Evolutionary conservation across 2,329 filamentous ascomycete species (phyloP).

Genomic region (Colletotrichum sp.): DNA sequence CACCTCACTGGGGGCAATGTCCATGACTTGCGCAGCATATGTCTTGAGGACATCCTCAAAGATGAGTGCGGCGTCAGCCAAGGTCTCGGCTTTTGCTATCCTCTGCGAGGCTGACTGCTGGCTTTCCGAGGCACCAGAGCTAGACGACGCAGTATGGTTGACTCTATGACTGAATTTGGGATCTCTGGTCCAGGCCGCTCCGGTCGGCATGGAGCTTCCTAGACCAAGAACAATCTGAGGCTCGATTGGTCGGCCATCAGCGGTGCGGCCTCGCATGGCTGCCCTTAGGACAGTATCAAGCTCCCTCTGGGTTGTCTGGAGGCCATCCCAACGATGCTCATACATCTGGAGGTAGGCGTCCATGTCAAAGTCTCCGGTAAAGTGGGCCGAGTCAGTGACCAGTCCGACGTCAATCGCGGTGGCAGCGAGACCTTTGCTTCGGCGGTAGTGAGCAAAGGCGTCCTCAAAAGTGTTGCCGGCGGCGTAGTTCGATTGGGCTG

Average conservation of each 20-base stretch:
- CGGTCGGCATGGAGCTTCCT: neutral
- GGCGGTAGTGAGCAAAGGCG: conserved; percentile 27
- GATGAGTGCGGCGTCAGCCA: neutral
- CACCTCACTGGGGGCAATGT: neutral
- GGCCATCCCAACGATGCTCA: neutral
- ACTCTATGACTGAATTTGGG: conserved; percentile 1
- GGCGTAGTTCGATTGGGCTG: conserved; percentile 45
- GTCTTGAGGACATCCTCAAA: neutral
- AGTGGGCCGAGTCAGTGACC: neutral
- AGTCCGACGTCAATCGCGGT: conserved; percentile 28
- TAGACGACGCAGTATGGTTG: neutral
- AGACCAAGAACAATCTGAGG: neutral
- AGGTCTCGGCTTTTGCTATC: neutral
- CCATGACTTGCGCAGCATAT: neutral
- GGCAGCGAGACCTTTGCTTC: conserved; percentile 6
- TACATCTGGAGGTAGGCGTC: conserved; percentile 4
- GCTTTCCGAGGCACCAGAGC: neutral
- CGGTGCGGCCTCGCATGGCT: neutral
- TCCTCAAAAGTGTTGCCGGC: conserved; percentile 39
- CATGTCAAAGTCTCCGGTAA: neutral
- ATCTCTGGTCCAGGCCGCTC: neutral
- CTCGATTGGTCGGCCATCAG: neutral
- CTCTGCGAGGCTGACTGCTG: neutral
- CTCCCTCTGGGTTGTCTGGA: neutral
- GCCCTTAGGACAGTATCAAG: neutral